Evolutionary conservation across 495 filamentous ascomycete species (phyloP), one percentile per base, ranked within the genome.

Genomic region (Talaromyces wortmannii): DNA sequence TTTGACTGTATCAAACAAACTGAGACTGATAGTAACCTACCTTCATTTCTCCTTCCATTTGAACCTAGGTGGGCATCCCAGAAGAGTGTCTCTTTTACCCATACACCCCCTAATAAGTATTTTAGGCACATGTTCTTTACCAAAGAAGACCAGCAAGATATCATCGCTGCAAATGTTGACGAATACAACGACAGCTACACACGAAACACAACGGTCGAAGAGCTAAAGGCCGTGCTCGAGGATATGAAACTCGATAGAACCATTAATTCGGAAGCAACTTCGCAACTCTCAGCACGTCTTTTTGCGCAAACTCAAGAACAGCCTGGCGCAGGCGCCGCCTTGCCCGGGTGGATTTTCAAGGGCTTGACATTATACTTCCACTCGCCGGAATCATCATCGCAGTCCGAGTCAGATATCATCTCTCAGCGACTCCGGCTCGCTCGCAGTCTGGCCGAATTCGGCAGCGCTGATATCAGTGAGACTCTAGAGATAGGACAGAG

Each of bases 151-250:
- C 73, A 75, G 45, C 65, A 75, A 43, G 66, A 74, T 30, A 70
- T 68, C 5, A 66, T 78, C 15, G 69, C 70, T 29, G 61, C 58
- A 18, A 88, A 83, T 56, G 72, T 87, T 7, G 94, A 98, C 67
- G 72, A 77, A 57, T 96, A 80, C 60, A 84, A 82, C 2, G 94
- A 98, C 67, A 92, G 91, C 62, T 97, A 91, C 66, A 79, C 85
- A 2, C 78, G 91, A 30, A 84, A 95, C 59, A 73, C 87, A 10
- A 78, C 69, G 1, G 63, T 75, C 0, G 80, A 85, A 4, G 89
- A 96, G 62, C 70, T 97, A 31, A 72, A 68, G 47, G 67, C 72
- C 11, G 70, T 90, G 45, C 57, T 84, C 32, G 67, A 74, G 2
- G 57, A 64, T 23, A 83, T 84, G 73, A 46, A 53, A 45, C 29